Evolutionary conservation across 768 basidiomycete genomes (phyloP).

Genomic region (Strobilomyces echinocephalus): DNA sequence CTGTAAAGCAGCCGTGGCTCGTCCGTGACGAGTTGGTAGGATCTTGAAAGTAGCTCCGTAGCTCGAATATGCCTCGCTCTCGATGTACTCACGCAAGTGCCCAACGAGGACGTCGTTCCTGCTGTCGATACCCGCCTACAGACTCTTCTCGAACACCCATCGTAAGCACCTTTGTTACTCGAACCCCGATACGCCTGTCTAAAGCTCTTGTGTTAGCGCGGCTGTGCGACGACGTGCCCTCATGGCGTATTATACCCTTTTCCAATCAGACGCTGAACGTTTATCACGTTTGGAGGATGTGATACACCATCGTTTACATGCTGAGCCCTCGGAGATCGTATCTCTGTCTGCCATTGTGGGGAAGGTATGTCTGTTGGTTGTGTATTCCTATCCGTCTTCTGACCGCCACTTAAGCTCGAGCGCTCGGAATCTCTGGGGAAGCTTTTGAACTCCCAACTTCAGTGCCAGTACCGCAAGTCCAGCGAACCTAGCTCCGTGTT

Average conservation of each 20-base stretch:
- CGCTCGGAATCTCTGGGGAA: conserved; percentile 18
- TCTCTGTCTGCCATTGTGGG: conserved; percentile 11
- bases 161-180: conserved; percentile 55
- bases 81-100: conserved; percentile 57
- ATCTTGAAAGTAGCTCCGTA: conserved; percentile 56
- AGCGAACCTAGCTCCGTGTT: neutral
- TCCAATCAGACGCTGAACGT: conserved; percentile 41
- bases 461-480: conserved; percentile 10
- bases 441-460: conserved; percentile 22
- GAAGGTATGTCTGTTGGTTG: conserved; percentile 23
- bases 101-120: conserved; percentile 67
- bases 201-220: conserved; percentile 35
- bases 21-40: conserved; percentile 40
- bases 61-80: conserved; percentile 67
- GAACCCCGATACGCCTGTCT: neutral
- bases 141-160: conserved; percentile 64
- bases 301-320: conserved; percentile 9
- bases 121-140: conserved; percentile 65
- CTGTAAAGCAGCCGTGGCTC: neutral
- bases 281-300: conserved; percentile 37
- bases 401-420: conserved; percentile 17
- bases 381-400: neutral
- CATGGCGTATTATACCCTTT: conserved; percentile 52
- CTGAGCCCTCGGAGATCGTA: conserved; percentile 7
- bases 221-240: conserved; percentile 61